A percentile compares a stretch with the other conserved stretches of the same genome.
These are phyloP conservation scores for Antitrichia curtipendula DNA, from an alignment of 225 moss, liverwort and hornwort genomes.

Conservation along the genomic window DNA sequence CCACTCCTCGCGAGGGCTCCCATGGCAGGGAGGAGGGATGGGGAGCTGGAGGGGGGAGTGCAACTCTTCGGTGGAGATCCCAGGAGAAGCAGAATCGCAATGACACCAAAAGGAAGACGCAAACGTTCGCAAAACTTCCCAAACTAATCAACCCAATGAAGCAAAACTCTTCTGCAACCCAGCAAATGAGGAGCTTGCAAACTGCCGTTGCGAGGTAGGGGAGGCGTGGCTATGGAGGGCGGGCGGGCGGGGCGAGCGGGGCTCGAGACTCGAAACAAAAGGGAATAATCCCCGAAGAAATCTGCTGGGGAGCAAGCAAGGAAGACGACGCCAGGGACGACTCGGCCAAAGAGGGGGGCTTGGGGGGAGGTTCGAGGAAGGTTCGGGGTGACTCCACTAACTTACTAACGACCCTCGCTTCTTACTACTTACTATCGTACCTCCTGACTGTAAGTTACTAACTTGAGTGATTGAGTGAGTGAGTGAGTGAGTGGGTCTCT, in stretches of 20 bases:
- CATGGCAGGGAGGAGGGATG: neutral
- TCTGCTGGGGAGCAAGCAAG: neutral
- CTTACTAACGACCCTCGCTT: neutral
- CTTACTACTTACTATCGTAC: neutral
- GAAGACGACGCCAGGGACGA: neutral
- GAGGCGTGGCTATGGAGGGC: neutral
- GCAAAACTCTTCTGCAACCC: neutral
- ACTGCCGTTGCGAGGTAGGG: neutral
- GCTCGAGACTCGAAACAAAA: neutral
- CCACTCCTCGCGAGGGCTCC: neutral
- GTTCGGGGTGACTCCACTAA: neutral
- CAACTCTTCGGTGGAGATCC: neutral
- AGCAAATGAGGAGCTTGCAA: neutral
- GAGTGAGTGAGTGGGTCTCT: neutral
- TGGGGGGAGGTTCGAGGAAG: neutral
- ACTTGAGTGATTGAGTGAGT: neutral
- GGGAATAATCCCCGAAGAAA: neutral
- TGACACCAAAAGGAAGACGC: neutral
- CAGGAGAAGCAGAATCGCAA: neutral
- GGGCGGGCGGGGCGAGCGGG: neutral
- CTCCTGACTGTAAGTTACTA: neutral
- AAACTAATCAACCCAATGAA: neutral
- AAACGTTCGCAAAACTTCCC: neutral
- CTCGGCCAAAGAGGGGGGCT: neutral
- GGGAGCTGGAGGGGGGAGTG: neutral